A percentile compares a stretch with the other conserved stretches of the same genome.
Conservation (phyloP, 1,284 basidiomycete genomes). For the Ustilago esculenta region DNA sequence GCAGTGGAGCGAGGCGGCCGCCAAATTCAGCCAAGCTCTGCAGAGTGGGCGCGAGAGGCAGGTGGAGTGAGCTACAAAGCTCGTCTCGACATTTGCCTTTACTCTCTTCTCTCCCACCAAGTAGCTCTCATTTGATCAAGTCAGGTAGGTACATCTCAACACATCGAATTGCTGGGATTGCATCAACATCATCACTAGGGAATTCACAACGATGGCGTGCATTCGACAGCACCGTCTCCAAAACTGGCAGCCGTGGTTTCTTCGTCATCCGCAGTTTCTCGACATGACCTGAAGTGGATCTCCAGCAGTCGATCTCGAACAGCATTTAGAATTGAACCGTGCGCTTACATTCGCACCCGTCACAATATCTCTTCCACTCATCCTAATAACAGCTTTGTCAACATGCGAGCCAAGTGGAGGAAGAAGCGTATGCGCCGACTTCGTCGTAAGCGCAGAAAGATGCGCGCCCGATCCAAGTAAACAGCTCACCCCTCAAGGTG, state of each 20-base stretch:
- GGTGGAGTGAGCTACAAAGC: constrained; percentile 49
- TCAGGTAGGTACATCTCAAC: constrained; percentile 34
- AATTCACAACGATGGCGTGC: constrained; percentile 8
- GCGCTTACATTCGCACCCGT: constrained; percentile 19
- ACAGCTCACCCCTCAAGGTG: constrained; percentile 26
- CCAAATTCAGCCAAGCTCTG: background rate
- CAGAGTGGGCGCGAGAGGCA: background rate
- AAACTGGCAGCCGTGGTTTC: background rate
- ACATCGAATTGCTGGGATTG: constrained; percentile 14
- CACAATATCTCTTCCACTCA: background rate
- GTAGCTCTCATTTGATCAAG: constrained; percentile 53
- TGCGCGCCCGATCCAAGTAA: constrained; percentile 66
- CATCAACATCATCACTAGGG: constrained; percentile 4
- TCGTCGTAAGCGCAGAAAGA: constrained; percentile 66
- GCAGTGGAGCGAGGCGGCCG: constrained; percentile 9
- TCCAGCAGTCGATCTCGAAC: constrained; percentile 18
- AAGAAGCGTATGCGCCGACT: constrained; percentile 66
- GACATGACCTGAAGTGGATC: background rate
- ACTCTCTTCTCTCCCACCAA: constrained; percentile 48
- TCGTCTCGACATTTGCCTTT: background rate
- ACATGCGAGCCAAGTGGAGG: constrained; percentile 65
- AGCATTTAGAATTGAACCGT: no score
- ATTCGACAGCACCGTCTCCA: background rate
- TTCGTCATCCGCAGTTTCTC: constrained; percentile 10
- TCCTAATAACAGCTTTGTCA: constrained; percentile 42